Conservation (phyloP, 2,329 filamentous ascomycete species). For the Fusarium albosuccineum region DNA sequence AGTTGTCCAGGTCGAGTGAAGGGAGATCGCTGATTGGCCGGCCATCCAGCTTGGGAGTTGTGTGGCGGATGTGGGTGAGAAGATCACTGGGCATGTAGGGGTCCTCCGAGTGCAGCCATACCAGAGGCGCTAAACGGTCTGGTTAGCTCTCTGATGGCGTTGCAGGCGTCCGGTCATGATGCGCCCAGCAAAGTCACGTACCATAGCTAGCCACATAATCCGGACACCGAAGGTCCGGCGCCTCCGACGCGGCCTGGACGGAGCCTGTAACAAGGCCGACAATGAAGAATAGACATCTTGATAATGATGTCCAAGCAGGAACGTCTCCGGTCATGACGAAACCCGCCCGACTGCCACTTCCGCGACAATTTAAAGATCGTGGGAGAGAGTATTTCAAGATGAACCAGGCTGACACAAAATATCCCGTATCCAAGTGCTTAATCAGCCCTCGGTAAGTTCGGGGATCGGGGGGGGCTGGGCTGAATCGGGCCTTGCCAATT, state of each 20-base stretch:
- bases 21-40: constrained; percentile 38
- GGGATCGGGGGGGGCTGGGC: no score
- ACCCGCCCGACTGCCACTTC: not conserved
- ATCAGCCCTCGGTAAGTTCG: no score
- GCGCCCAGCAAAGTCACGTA: constrained; percentile 32
- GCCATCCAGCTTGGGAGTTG: constrained; percentile 41
- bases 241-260: constrained; percentile 21
- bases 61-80: constrained; percentile 47
- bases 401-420: no score
- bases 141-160: not conserved
- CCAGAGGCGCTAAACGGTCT: constrained; percentile 45
- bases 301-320: constrained; percentile 7
- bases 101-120: constrained; percentile 52
- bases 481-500: no score
- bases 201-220: constrained; percentile 49
- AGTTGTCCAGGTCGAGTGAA: constrained; percentile 45
- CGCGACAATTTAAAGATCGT: not conserved
- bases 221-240: constrained; percentile 36
- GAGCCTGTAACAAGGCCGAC: constrained; percentile 12
- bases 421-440: no score
- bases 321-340: constrained; percentile 21
- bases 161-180: not conserved
- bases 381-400: not conserved
- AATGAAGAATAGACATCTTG: constrained; percentile 14
- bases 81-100: constrained; percentile 49